Conservation (phyloP, 1,139 yeast species). For the Kodamaea fungicola region DNA sequence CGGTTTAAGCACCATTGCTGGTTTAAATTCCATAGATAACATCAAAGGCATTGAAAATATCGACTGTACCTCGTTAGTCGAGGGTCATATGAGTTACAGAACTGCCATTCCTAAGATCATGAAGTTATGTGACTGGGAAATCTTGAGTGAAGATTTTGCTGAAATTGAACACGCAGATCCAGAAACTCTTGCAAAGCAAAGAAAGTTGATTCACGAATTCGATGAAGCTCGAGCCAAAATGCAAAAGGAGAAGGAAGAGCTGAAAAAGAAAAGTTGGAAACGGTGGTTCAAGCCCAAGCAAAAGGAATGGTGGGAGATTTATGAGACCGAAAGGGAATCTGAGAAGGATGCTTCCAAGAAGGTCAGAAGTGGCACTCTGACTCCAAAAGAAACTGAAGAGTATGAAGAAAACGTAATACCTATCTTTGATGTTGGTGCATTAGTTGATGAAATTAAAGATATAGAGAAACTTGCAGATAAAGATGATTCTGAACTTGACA, state of each 20-base stretch:
- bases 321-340: conserved; percentile 22
- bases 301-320: conserved; percentile 87
- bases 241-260: conserved; percentile 31
- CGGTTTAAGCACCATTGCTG: conserved; percentile 86
- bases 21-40: conserved; percentile 71
- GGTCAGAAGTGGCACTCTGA: conserved; percentile 3
- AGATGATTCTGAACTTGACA: conserved; percentile 15
- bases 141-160: conserved; percentile 83
- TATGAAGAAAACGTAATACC: conserved; percentile 9
- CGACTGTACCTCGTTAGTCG: conserved; percentile 82
- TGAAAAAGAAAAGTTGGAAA: conserved; percentile 49
- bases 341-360: conserved; percentile 2
- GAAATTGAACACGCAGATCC: conserved; percentile 98
- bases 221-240: conserved; percentile 75
- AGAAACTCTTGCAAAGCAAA: conserved; percentile 75
- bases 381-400: conserved; percentile 6
- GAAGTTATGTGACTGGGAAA: conserved; percentile 70
- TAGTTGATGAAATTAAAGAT: conserved; percentile 43
- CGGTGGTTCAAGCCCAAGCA: conserved; percentile 73
- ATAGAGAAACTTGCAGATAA: conserved; percentile 31
- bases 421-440: conserved; percentile 46
- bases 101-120: conserved; percentile 84
- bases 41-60: conserved; percentile 72
- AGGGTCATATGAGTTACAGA: conserved; percentile 97
- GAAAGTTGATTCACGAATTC: conserved; percentile 77